Base-by-base conservation (phyloP, 2,329 filamentous ascomycete species). In the Botrytis pseudocinerea region DNA sequence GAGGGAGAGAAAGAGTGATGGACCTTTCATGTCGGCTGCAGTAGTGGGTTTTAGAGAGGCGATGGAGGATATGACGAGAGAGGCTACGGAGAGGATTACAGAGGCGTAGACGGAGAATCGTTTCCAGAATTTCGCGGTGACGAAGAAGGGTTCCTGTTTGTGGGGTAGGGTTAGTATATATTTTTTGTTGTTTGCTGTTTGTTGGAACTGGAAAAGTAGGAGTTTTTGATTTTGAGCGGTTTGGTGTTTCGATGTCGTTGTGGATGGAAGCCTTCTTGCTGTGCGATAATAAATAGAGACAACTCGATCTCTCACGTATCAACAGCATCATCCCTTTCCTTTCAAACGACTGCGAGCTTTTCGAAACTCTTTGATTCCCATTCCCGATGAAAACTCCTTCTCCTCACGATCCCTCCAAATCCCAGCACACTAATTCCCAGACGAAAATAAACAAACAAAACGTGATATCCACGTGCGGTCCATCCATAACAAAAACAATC, bases 51-150 rank as follows among this genome's bases (percentile, higher is more conserved):
- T 69, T 7, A 79, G 32, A 54, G 73, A 76, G 20, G 74, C 75
- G 20, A 76, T 32, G 0, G 78, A 76, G 32, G 73, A 73, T 6
- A 79, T 38, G 6, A 79, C 70, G 4, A 79, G 46, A 1, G 74
- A 74, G 5, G 69, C 72, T 0, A 74, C 65, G 0, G 78, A 79
- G 7, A 79, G 69, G 1, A 69, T 28, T 1, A 79, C 75, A 28
- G 78, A 76, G 1, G 74, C 32, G 28, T 74, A 63, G 38, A 79
- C 78, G 0, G 75, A 75, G 73, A 78, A 75, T 10, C 78, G 77
- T 74, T 79, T 79, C 76, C 77, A 78, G 73, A 79, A 78, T 54
- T 38, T 71, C 4, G 75, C 76, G 8, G 76, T 78, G 8, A 74
- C 22, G 54, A 74, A 77, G n/a, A 72, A 76, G 9, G 73, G 72